Evolutionary conservation across 164 flowering plant genomes (phyloP).

Genomic region (Piper longum): DNA sequence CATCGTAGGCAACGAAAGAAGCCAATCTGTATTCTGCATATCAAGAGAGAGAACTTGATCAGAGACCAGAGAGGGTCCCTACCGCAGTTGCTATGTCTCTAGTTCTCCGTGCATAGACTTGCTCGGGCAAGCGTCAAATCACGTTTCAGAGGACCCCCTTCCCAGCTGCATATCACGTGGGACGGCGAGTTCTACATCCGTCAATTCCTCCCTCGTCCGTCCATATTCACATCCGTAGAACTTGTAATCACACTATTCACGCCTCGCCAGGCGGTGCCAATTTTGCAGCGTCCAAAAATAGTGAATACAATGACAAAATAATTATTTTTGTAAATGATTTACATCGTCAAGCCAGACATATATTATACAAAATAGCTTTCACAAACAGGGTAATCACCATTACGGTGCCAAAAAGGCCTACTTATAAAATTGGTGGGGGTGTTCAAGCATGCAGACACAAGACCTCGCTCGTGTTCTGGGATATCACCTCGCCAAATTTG

Average conservation of each 20-base stretch:
- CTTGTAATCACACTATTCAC: no score
- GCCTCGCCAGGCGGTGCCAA: no score
- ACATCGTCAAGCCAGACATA: no score
- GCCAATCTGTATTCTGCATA: no score
- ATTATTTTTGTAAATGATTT: no score
- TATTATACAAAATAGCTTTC: no score
- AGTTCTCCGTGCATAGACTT: neutral
- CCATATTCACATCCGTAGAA: neutral
- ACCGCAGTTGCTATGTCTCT: neutral
- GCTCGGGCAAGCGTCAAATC: neutral
- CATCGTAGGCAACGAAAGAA: no score
- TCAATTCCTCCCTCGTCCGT: neutral
- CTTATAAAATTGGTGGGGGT: neutral
- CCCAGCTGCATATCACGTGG: neutral
- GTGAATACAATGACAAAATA: no score
- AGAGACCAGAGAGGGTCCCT: neutral
- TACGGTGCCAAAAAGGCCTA: no score
- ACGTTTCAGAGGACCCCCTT: neutral
- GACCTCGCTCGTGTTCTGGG: slow-evolving; percentile 45
- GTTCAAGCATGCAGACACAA: neutral
- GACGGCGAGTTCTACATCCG: neutral
- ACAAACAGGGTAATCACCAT: no score
- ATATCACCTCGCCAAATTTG: slow-evolving; percentile 90
- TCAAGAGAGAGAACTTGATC: no score
- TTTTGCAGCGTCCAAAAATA: no score